Base-by-base conservation (phyloP, 495 filamentous ascomycete genomes). In the Schizothecium vesticola region DNA sequence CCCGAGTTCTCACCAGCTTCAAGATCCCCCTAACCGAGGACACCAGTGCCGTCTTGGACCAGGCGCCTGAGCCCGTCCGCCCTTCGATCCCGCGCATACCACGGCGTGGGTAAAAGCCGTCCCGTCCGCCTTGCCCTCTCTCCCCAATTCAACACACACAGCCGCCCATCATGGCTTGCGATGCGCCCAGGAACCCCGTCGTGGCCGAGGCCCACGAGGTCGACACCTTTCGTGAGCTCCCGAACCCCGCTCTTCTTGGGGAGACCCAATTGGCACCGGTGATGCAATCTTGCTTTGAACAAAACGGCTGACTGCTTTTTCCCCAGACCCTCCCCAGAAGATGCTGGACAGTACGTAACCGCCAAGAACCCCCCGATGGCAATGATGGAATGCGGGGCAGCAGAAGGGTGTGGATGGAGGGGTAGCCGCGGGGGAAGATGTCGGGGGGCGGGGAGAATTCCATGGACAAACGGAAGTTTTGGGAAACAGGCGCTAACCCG, bases 121-220 rank as follows among this genome's bases (percentile, higher is more conserved):
- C 28, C 26, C 51, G 36, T 61, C 21, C 65, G 55, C 56, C 12
- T 28, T 16, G 24, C 12, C 33, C 33, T 19, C 33, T 19, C 67
- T 62, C 59, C 58, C 71, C 78, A 74, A 76, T 72, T 70, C 67
- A 68, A 62, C 71, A 66, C 74, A 65, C 75, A 57, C 28, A 61
- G 28, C 71, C 69, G 69, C 71, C 79, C 80, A 82, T 64, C 72
- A 94, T 95, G 91, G 88, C 87, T 75, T 89, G 91, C 78, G 77
- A 59, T 65, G 80, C 85, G 64, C 82, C 84, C 70, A 86, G 86
- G 77, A 80, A 83, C 75, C 82, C 87, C 4, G 92, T 93, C 80
- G 92, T 96, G 68, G 84, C 84, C 60, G 93, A 96, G 83, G 91
- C 93, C 73, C 92, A 95, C 79, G 82, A 91, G 76, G 91, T 93